These are phyloP conservation scores for Chaetoscypha palmicola DNA, from an alignment of 2,329 filamentous ascomycete genomes.

Conservation along the genomic window DNA sequence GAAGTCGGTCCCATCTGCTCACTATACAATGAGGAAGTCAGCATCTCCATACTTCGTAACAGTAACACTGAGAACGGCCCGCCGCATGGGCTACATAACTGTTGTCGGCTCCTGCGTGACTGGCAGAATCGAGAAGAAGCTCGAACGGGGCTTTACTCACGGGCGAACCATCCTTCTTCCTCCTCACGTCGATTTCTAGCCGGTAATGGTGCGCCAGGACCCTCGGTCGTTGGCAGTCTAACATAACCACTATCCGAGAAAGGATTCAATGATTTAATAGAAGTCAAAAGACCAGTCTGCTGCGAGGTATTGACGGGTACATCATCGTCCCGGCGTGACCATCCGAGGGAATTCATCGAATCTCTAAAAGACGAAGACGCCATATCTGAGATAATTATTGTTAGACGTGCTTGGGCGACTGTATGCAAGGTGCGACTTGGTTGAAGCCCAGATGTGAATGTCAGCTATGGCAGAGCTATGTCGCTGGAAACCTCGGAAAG, in stretches of 20 bases:
- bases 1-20: conserved; percentile 91
- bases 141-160: conserved; percentile 78
- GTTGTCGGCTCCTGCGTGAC: no score
- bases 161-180: conserved; percentile 89
- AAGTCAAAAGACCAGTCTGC: conserved; percentile 68
- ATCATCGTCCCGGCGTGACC: conserved; percentile 78
- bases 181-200: conserved; percentile 81
- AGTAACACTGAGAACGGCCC: conserved; percentile 21
- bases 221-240: conserved; percentile 78
- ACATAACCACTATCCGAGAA: conserved; percentile 85
- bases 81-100: conserved; percentile 27
- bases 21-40: conserved; percentile 51
- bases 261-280: conserved; percentile 78
- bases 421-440: no score
- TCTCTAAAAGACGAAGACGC: conserved; percentile 85
- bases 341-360: conserved; percentile 89
- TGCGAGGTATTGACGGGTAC: conserved; percentile 66
- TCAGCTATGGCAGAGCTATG: no score
- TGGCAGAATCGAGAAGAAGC: no score
- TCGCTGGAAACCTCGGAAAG: no score
- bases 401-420: no score
- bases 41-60: conserved; percentile 19
- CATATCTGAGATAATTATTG: no score
- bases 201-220: conserved; percentile 75
- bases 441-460: no score